Evolutionary conservation across 202 grass and related monocot genomes (phyloP), one percentile per base, ranked within the genome.

Genomic region (Alloteropsis angusta): DNA sequence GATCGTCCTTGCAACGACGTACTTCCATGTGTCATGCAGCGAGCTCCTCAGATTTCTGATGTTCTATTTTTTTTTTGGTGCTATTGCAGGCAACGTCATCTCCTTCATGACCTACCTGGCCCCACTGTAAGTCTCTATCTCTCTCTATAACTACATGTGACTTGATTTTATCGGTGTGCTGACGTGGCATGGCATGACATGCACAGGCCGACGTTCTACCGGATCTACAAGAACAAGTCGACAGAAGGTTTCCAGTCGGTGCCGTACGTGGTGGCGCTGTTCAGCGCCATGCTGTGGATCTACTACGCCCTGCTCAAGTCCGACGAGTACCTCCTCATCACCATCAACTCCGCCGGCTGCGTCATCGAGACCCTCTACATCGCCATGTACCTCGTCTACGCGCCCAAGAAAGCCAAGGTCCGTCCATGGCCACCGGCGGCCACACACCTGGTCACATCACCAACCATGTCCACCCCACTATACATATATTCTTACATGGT

Each of bases 61-160:
- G n/a, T 53, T 1, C 6, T 52, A 0, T 18, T 18, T 41, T 2
- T 8, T 28, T 0, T 52, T 1, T 22, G 50, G 16, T 75, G 21
- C 17, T 58, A 13, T 46, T 82, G 35, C 82, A 97, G 94, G 94
- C n/a, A 97, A 97, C 81, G 17, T 94, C 89, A 97, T 97, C 85
- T 94, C 94, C 48, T 97, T 97, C 88, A 49, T 90, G 94, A 92
- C 90, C 68, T 94, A 97, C 58, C 83, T 97, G 55, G 91, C 94
- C 23, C 91, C 94, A 81, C 83, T 94, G 94, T 97, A 80, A 92
- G 94, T 26, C 45, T 58, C 62, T 1, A 30, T 5, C 18, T 47
- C 35, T 36, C 35, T 36, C 35, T 36, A 2, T 36, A 36, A 36
- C 28, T 30, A 3, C 28, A 30, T 30, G 28, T 30, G 28, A 30